Percentiles rank a stretch among this genome's conserved stretches.
Conservation (phyloP, 108 stramenopile genomes). For the Nitzschia sp. region DNA sequence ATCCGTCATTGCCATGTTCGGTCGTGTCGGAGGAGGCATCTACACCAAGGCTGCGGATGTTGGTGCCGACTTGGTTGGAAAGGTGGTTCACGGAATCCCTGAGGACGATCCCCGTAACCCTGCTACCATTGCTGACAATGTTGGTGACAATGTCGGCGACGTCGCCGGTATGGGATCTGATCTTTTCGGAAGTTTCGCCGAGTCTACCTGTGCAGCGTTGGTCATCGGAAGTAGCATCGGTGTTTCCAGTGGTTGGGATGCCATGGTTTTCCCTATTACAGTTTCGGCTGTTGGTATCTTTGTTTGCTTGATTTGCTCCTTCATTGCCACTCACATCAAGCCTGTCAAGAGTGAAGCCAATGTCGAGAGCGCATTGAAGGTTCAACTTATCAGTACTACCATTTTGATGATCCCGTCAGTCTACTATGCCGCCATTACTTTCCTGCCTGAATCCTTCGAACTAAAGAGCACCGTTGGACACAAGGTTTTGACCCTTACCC, state of each 20-base stretch:
- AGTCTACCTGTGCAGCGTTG: slow-evolving; percentile 96
- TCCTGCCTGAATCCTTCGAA: slow-evolving; percentile 82
- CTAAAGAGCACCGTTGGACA: slow-evolving; percentile 65
- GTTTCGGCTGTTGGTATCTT: slow-evolving; percentile 94
- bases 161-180: slow-evolving; percentile 99
- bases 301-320: slow-evolving; percentile 94
- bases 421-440: slow-evolving; percentile 73
- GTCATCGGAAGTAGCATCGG: slow-evolving; percentile 93
- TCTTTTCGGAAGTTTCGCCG: slow-evolving; percentile 97
- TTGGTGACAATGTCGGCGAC: slow-evolving; percentile 99
- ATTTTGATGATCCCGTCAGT: slow-evolving; percentile 92
- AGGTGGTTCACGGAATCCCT: slow-evolving; percentile 98
- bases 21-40: slow-evolving; percentile 99
- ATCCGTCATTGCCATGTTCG: slow-evolving; percentile 98
- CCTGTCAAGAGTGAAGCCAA: slow-evolving; percentile 87
- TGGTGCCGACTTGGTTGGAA: slow-evolving; percentile 98
- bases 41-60: slow-evolving; percentile 99
- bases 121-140: slow-evolving; percentile 99
- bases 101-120: slow-evolving; percentile 99
- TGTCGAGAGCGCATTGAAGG: slow-evolving; percentile 90
- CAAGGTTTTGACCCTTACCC: slow-evolving; percentile 56
- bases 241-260: slow-evolving; percentile 86
- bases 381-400: slow-evolving; percentile 96
- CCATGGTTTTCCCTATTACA: slow-evolving; percentile 94
- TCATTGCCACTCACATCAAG: slow-evolving; percentile 93